Base-by-base conservation (phyloP, 1,284 basidiomycete genomes). In the Jaminaea rosea region DNA sequence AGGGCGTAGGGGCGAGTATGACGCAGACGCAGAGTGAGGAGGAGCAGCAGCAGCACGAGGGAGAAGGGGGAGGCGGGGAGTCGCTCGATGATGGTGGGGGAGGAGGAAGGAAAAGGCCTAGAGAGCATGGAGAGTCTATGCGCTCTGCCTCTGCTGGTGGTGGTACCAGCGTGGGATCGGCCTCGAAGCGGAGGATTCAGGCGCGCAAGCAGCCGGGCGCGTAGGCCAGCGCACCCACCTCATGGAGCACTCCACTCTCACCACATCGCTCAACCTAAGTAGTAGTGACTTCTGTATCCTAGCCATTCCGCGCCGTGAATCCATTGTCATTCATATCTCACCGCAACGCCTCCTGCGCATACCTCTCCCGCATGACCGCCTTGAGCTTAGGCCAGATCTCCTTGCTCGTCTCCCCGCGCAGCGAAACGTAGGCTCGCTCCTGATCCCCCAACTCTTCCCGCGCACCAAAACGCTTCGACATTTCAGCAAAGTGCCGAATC, bases 351-450 rank as follows among this genome's bases (percentile, higher is more conserved):
- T 31, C 9, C 29, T 8, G 15, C 9, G 29, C 29, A 15, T 31
- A 42, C 19, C 39, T 42, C 39, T 23, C 19, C 15, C 39, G 4
- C 39, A 90, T 76, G 19, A 81, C 75, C 28, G 74, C 75, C 53
- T 87, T 84, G 4, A 92, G 79, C 62, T 84, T 78, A 1, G 87
- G 88, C 87, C 88, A 92, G 61, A 96, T 94, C 76, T 94, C 88
- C 73, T 96, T 88, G 21, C 87, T 90, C 15, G 88, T 88, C 58
- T 80, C 78, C 4, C 92, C 92, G 24, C 80, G 78, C n/a, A 97
- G 76, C 10, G 84, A 84, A 57, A 84, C 81, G n/a, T 91, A 78
- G 11, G 58, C 50, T n/a, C 60, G 28, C n/a, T 56, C 27, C 13
- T 50, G 47, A 6, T 39, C 39, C 4, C 17, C 41, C 10, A 8